Evolutionary conservation across 2,329 filamentous ascomycete species (phyloP), one percentile per base, ranked within the genome.

Genomic region (Claviceps purpurea): DNA sequence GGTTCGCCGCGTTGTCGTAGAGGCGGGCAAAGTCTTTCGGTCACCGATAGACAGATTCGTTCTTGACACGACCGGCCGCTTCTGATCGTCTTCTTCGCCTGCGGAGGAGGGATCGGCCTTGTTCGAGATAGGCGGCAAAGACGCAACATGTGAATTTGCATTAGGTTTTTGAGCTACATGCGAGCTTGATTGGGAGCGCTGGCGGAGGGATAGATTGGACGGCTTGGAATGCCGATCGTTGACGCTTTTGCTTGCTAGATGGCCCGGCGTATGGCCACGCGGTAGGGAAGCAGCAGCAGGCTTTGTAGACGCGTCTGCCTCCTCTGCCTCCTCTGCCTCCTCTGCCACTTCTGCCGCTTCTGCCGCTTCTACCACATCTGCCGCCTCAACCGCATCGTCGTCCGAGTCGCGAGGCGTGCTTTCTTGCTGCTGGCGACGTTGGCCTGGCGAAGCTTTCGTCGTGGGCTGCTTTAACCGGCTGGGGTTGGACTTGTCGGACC

Each of bases 181-280:
- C 1, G 70, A 67, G 14, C 73, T 67, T 37, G 76, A 78, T 56
- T 78, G 75, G 18, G 76, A 75, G 51, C 77, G 74, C 56, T 78
- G 73, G 26, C 77, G 74, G 53, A 78, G 70, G 46, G 75, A 67
- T 40, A 75, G 65, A 51, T 81, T 77, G 26, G 76, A 73, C 30
- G 73, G 64, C 57, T 74, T 77, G 50, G 72, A 70, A 53, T 73
- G 71, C 54, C 69, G 69, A 51, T 73, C 71, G 55, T 75, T 61
- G 50, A 59, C 73, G 65, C 75, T 79, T 67, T 77, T 81, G 57
- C 75, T 74, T 13, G 80, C 68, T 42, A 82, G 71, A 59, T 82
- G 78, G 53, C 79, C 78, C 1, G 79, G 79, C 1, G 79, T 83
- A 62, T 83, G 79, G 61, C 74, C 81, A 57, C 79, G 73, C 30